phyloP scores from a whole-genome alignment of 257 asterid genomes.

The Solanum sitiens region DNA sequence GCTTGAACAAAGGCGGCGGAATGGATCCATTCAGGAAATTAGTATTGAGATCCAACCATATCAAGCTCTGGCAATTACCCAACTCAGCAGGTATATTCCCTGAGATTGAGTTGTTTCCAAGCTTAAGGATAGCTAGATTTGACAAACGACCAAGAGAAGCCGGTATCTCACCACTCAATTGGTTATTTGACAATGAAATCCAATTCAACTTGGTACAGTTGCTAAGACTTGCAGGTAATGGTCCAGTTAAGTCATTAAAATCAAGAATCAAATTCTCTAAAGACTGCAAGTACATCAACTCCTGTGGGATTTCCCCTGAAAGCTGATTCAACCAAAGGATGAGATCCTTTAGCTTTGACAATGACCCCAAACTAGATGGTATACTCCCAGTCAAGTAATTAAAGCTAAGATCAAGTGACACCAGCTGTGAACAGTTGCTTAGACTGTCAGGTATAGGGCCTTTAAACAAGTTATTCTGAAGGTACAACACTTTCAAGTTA shows the following conservation, averaged over 20 bases:
- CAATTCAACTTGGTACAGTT: constrained; percentile 73
- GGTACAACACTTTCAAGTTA: constrained; percentile 55
- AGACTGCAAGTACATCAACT: constrained; percentile 45
- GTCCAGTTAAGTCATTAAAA: constrained; percentile 65
- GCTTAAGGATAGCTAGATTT: constrained; percentile 76
- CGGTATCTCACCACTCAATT: constrained; percentile 62
- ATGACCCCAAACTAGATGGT: constrained; percentile 61
- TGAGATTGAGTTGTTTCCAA: constrained; percentile 64
- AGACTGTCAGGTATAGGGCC: constrained; percentile 64
- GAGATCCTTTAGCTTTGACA: constrained; percentile 48
- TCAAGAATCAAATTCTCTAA: constrained; percentile 90
- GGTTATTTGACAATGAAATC: constrained; percentile 85
- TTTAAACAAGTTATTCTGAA: constrained; percentile 63
- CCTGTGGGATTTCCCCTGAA: constrained; percentile 73
- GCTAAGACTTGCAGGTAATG: constrained; percentile 67
- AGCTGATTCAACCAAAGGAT: constrained; percentile 77
- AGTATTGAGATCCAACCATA: constrained; percentile 88
- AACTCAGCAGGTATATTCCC: constrained; percentile 73
- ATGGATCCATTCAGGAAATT: constrained; percentile 62
- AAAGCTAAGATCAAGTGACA: constrained; percentile 88
- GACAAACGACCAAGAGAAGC: constrained; percentile 49
- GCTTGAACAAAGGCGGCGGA: constrained; percentile 63
- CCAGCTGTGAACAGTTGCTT: constrained; percentile 65
- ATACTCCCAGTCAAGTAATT: constrained; percentile 50
- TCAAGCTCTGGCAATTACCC: constrained; percentile 78